phyloP scores from a whole-genome alignment of 306 rosid genomes.

The Medicago arabica region DNA sequence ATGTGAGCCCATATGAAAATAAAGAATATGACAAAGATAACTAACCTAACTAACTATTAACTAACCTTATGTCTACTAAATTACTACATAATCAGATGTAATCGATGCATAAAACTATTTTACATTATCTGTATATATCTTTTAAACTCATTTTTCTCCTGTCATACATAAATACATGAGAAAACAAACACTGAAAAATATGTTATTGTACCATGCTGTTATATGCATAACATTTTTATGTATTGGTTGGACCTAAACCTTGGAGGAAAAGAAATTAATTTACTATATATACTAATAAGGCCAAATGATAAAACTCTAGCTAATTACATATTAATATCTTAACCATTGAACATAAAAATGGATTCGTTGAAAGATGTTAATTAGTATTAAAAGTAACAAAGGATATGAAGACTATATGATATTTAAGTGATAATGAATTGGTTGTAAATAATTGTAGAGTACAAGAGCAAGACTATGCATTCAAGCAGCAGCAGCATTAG shows the following conservation, averaged over 20 bases:
- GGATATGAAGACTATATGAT: not conserved
- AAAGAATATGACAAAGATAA: not conserved
- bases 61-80: not conserved
- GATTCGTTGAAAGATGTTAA: not conserved
- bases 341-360: not conserved
- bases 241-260: not conserved
- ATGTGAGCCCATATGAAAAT: no score
- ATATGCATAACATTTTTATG: not conserved
- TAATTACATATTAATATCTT: not conserved
- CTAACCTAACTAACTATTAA: not conserved
- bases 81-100: not conserved
- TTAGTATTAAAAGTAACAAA: not conserved
- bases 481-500: slow-evolving; percentile 63
- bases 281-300: not conserved
- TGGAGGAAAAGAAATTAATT: not conserved
- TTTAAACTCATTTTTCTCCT: not conserved
- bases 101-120: not conserved
- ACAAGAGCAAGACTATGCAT: slow-evolving; percentile 66
- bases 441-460: slow-evolving; percentile 54
- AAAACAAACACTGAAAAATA: not conserved
- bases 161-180: not conserved
- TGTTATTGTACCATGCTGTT: not conserved
- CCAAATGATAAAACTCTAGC: not conserved
- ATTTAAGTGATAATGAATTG: slow-evolving; percentile 18
- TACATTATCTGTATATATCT: not conserved